A percentile compares a stretch with the other conserved stretches of the same genome.
These are phyloP conservation scores for Cystobasidium pallidum DNA, from an alignment of 1,284 basidiomycete genomes.

Conservation along the genomic window DNA sequence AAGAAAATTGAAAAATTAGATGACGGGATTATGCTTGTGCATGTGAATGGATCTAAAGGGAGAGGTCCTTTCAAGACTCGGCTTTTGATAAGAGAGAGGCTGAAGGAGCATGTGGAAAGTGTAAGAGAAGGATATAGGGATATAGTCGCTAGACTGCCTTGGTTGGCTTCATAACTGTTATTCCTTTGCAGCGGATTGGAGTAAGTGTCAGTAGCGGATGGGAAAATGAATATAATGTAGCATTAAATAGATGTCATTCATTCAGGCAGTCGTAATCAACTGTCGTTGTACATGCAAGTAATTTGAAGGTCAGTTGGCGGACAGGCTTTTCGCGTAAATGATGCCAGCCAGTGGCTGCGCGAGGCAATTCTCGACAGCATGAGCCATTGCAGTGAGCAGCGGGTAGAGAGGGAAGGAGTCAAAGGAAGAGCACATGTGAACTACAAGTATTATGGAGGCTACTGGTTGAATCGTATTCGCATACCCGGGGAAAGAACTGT, in stretches of 20 bases:
- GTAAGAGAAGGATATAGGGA: not conserved
- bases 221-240: not conserved
- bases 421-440: no score
- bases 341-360: no score
- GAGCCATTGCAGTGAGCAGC: no score
- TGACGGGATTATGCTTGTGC: not conserved
- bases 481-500: no score
- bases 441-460: no score
- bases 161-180: slow-evolving; percentile 1
- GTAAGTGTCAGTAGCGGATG: not conserved
- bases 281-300: no score
- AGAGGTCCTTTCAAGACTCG: slow-evolving; percentile 3
- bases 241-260: not conserved
- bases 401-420: no score
- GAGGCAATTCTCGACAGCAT: no score
- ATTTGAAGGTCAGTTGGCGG: no score
- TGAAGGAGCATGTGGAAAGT: slow-evolving; percentile 6
- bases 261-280: no score
- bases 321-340: no score
- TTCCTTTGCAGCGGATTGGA: not conserved
- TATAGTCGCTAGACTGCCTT: slow-evolving; percentile 7
- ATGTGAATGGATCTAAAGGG: slow-evolving; percentile 5
- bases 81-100: not conserved
- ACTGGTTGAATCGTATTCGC: no score
- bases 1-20: slow-evolving; percentile 3